Conservation (phyloP, 441 rosid genomes). For the Bruguiera hainesii region DNA sequence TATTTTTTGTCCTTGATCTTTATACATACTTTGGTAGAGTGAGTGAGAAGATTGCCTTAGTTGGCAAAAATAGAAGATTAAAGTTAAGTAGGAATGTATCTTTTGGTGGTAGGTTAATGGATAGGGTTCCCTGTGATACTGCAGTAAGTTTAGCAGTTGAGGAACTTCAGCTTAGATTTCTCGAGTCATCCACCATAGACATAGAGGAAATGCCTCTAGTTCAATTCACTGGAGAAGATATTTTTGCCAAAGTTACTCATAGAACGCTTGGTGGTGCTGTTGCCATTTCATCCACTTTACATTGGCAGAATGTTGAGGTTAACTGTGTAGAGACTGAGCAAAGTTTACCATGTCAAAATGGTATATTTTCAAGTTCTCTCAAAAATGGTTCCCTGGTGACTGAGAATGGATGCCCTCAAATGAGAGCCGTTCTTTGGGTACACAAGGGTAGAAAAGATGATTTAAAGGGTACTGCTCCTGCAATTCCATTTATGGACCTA, state of each 20-base stretch:
- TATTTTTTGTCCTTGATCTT: conserved; percentile 87
- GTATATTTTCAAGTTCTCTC: conserved; percentile 15
- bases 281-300: conserved; percentile 75
- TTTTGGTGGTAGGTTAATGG: conserved; percentile 59
- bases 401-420: conserved; percentile 46
- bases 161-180: conserved; percentile 75
- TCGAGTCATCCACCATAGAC: conserved; percentile 59
- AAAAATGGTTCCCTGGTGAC: conserved; percentile 39
- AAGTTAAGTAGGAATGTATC: conserved; percentile 32
- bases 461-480: conserved; percentile 33
- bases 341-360: conserved; percentile 40
- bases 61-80: conserved; percentile 57
- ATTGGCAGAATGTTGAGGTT: conserved; percentile 79
- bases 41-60: conserved; percentile 67
- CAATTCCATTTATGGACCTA: conserved; percentile 71
- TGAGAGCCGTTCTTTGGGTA: conserved; percentile 91
- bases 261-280: conserved; percentile 98
- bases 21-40: conserved; percentile 76
- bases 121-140: conserved; percentile 94
- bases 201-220: conserved; percentile 78
- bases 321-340: conserved; percentile 77
- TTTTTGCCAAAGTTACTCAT: conserved; percentile 75
- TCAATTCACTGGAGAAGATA: conserved; percentile 80
- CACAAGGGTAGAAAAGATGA: conserved; percentile 49
- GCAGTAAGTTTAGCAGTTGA: conserved; percentile 73